Conservation (phyloP, 768 basidiomycete genomes). For the Astraeus odoratus region DNA sequence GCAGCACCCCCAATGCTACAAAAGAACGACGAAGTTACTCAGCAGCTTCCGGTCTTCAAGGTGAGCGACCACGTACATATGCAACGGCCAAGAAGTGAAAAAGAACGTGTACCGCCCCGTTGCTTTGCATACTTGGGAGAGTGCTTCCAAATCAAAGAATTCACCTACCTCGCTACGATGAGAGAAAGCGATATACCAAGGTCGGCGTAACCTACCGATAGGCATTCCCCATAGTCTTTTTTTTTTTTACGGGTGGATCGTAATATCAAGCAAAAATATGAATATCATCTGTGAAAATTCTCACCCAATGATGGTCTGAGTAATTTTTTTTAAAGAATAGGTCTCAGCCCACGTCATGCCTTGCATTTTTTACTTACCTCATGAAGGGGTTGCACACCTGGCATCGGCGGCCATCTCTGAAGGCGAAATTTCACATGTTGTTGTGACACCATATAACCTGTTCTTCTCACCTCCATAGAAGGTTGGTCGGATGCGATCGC, state of each 20-base stretch:
- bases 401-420: conserved; percentile 49
- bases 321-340: conserved; percentile 6
- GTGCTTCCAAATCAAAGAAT: conserved; percentile 63
- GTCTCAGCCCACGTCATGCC: neutral
- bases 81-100: conserved; percentile 70
- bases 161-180: conserved; percentile 37
- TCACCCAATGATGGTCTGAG: conserved; percentile 54
- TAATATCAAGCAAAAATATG: neutral
- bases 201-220: conserved; percentile 44
- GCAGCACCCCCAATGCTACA: conserved; percentile 55
- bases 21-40: conserved; percentile 1
- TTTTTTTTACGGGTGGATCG: conserved; percentile 23
- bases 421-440: conserved; percentile 2
- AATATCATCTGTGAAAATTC: conserved; percentile 15
- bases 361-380: conserved; percentile 33
- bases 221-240: conserved; percentile 67
- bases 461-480: conserved; percentile 44
- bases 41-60: conserved; percentile 2
- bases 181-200: neutral
- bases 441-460: conserved; percentile 1
- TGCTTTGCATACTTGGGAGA: conserved; percentile 49
- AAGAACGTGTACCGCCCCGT: conserved; percentile 65
- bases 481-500: conserved; percentile 66
- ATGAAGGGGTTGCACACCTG: conserved; percentile 43
- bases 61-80: conserved; percentile 43